Evolutionary conservation across 371 early-diverging fungal genomes (phyloP), one percentile per base, ranked within the genome.

Genomic region (Cokeromyces recurvatus): DNA sequence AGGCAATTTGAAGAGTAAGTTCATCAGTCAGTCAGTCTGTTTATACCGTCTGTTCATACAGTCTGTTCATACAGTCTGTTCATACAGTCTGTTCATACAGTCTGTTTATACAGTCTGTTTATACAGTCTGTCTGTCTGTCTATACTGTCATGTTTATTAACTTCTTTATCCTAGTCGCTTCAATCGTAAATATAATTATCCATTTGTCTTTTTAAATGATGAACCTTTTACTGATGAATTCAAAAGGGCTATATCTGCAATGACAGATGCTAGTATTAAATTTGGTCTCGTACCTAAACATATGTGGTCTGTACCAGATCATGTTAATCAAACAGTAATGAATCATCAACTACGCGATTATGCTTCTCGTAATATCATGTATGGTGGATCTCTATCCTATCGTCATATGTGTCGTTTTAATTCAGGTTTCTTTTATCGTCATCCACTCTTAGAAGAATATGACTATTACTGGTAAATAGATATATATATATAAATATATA

Each of bases 381-480:
- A 96, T 48, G 72, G 72, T 21, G 66, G 62, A 11, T 60, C 58
- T 1, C 45, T 68, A 4, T 63, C 65, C 25, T 66, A 66, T 23
- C 55, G 64, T 5, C 66, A 74, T 39, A 74, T 72, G 72, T 71
- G 57, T 55, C 69, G 82, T n/a, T 84, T 73, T 38, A 72, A 80
- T 40, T 94, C 95, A 11, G 95, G 97, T 7, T 92, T 86, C 60
- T 95, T 98, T 60, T 96, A 82, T 62, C 71, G 75, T n/a, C 94
- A 97, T 59, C 86, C 88, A 29, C 61, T 92, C 4, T 61, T 95
- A 21, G 57, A 62, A n/a, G 61, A 84, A 51, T 90, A 89, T 47
- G 88, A 94, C 41, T 97, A 87, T 68, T 97, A 94, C 71, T 97
- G 97, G 98, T 72, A 75, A 77, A 48, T 10, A 40, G 27, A 11